phyloP scores from a whole-genome alignment of 331 rosid genomes.

The Cydonia oblonga region DNA sequence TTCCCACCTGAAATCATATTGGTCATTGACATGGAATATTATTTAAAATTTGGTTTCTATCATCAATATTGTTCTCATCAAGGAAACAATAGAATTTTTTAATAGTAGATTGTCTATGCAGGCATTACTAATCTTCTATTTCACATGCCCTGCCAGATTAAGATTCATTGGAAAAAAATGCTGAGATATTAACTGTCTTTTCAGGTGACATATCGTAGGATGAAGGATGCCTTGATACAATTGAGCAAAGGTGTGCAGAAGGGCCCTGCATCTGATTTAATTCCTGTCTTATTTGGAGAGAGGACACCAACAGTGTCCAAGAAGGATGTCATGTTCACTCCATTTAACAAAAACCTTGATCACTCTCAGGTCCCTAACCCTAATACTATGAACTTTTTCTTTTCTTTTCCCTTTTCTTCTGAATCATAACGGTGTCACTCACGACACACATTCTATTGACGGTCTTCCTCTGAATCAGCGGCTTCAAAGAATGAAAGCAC shows the following conservation, averaged over 20 bases:
- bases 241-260: constrained; percentile 90
- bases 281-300: constrained; percentile 86
- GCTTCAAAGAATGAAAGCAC: not conserved
- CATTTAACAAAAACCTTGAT: constrained; percentile 69
- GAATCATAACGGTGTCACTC: not conserved
- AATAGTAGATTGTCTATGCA: not conserved
- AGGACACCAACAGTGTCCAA: constrained; percentile 66
- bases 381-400: not conserved
- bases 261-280: constrained; percentile 90
- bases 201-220: constrained; percentile 89
- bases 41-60: not conserved
- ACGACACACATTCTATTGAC: not conserved
- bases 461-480: not conserved
- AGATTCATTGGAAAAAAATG: constrained; percentile 2
- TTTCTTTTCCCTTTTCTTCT: not conserved
- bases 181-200: constrained; percentile 2
- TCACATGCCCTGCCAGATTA: not conserved
- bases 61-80: not conserved
- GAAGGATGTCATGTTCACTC: constrained; percentile 58
- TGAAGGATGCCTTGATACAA: constrained; percentile 87
- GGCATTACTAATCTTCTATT: not conserved
- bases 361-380: constrained; percentile 69
- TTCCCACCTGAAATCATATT: not conserved
- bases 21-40: not conserved
- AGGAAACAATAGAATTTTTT: not conserved